Base-by-base conservation (phyloP, 768 basidiomycete species). In the Termitomyces titanicus region DNA sequence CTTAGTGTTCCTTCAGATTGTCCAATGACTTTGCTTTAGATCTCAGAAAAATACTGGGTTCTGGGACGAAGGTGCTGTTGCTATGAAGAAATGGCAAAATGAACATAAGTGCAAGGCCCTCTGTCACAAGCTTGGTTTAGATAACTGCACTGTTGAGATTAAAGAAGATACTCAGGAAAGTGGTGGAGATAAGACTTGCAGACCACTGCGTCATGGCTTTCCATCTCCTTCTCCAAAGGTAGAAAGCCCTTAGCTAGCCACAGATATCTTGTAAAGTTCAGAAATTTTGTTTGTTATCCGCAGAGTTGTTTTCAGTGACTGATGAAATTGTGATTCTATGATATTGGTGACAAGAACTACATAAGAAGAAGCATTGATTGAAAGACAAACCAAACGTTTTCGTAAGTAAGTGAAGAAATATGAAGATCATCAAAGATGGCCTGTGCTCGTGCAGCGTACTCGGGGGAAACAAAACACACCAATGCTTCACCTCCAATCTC, bases 401-500 rank as follows among this genome's bases (percentile, higher is more conserved):
- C n/a, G 5, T 49, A 54, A 0, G 57, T 45, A 6, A 55, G 18
- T 5, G 34, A 22, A 2, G 18, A 5, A n/a, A 58, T 29, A 2
- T 27, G 4, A 13, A 58, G 53, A 13, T 11, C 6, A 25, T 58
- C 22, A 24, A 38, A 54, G 5, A 42, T 44, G 7, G 15, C 48
- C 11, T 54, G 47, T 27, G 55, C 55, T 20, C 25, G 17, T 24
- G 3, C 22, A 29, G 43, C 37, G 63, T 67, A 76, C 18, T 70
- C 72, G 4, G 58, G 48, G 0, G 60, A 33, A 0, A 65, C 63
- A 64, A 77, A 77, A 11, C 47, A 27, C 12, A 76, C 24, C 0
- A 77, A 33, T 5, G 51, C 54, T 1, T 64, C 67, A 15, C 70
- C 72, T 20, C 71, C 72, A 17, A 75, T 50, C 0, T 53, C 60